These are phyloP conservation scores for Pelargonium australe DNA, from an alignment of 441 rosid species.

Conservation along the genomic window DNA sequence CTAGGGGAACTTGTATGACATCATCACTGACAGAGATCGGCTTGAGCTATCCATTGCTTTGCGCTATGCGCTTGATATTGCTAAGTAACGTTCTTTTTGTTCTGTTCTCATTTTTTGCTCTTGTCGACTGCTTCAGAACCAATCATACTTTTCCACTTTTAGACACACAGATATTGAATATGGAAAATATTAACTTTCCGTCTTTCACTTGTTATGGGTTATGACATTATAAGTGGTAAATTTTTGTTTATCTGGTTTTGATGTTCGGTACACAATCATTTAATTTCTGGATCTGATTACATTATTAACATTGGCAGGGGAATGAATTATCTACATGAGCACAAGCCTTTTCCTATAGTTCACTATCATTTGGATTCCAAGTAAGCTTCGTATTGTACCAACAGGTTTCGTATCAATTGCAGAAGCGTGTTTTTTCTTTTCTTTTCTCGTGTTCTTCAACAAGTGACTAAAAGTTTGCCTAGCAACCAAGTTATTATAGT, in stretches of 20 bases:
- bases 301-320: constrained; percentile 35
- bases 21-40: constrained; percentile 28
- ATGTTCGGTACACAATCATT: too few relatives aligned
- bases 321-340: constrained; percentile 60
- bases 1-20: constrained; percentile 42
- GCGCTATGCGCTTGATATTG: constrained; percentile 54
- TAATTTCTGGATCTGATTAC: too few relatives aligned
- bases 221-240: too few relatives aligned
- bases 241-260: too few relatives aligned
- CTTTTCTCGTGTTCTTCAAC: neutral
- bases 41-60: constrained; percentile 46
- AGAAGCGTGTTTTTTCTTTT: neutral
- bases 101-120: neutral
- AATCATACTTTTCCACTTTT: neutral
- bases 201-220: too few relatives aligned
- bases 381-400: constrained; percentile 15
- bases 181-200: too few relatives aligned
- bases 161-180: too few relatives aligned
- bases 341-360: constrained; percentile 52
- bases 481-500: too few relatives aligned
- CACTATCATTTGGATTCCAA: constrained; percentile 51
- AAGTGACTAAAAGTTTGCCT: too few relatives aligned
- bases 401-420: neutral
- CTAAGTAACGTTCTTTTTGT: constrained; percentile 29
- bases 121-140: neutral